A percentile compares a stretch with the other conserved stretches of the same genome.
These are phyloP conservation scores for Pseudocohnilembus persalinus DNA, from an alignment of 169 alveolate genomes.

Conservation along the genomic window DNA sequence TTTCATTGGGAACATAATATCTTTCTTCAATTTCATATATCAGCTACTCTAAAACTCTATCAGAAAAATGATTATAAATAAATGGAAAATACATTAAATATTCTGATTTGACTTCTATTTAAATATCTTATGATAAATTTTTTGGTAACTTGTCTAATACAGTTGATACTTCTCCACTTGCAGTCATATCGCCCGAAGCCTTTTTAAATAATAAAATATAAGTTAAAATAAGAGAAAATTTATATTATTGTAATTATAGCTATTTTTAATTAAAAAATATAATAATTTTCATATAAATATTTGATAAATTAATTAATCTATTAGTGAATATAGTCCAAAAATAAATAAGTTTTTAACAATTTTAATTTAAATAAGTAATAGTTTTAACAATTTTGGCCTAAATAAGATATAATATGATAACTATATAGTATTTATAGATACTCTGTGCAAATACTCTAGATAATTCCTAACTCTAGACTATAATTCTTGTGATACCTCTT, in stretches of 20 bases:
- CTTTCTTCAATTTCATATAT: neutral
- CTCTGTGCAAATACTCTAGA: neutral
- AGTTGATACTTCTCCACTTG: neutral
- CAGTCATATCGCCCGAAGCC: neutral
- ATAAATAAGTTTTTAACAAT: no score
- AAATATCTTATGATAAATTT: neutral
- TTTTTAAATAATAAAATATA: no score
- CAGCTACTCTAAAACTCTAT: neutral
- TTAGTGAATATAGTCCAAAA: no score
- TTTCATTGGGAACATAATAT: neutral
- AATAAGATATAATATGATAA: no score
- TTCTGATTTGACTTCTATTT: neutral
- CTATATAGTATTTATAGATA: no score
- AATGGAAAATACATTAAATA: neutral
- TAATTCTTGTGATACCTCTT: neutral
- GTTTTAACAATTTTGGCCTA: no score
- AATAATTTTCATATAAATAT: no score
- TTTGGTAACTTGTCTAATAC: neutral
- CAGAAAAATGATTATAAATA: neutral
- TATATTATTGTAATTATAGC: no score
- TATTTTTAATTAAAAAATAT: no score
- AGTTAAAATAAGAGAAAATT: no score
- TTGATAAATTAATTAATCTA: no score
- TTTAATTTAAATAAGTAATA: no score
- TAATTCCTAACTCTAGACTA: neutral